phyloP scores from a whole-genome alignment of 202 grass and related monocot genomes.

The Zoysia matrella region DNA sequence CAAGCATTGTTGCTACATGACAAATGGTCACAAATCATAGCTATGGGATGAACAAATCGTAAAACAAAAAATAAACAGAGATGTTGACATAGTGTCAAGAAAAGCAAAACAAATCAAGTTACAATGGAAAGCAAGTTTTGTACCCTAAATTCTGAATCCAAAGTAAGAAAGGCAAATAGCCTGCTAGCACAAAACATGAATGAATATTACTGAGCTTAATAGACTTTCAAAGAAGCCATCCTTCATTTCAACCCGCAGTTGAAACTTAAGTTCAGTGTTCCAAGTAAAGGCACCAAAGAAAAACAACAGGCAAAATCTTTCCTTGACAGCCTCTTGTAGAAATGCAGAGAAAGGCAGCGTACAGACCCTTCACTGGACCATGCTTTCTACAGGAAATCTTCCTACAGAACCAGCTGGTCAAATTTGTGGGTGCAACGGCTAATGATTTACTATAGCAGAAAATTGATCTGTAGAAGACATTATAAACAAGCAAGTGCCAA shows the following conservation, averaged over 20 bases:
- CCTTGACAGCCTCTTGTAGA: too few species aligned
- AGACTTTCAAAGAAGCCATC: constrained; percentile 1
- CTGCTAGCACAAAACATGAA: neutral
- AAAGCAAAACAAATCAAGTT: neutral
- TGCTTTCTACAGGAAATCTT: neutral
- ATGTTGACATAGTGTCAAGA: neutral
- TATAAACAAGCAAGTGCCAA: neutral
- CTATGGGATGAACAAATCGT: neutral
- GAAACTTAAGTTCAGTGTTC: neutral
- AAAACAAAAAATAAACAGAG: constrained; percentile 19
- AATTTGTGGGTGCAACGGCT: neutral
- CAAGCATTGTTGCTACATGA: neutral
- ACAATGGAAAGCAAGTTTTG: neutral
- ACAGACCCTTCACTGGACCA: too few species aligned
- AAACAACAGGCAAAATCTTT: too few species aligned
- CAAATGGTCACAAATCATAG: neutral
- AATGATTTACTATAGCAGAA: neutral
- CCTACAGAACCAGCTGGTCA: neutral
- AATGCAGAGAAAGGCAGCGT: too few species aligned
- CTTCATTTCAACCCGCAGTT: neutral
- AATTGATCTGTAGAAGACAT: neutral
- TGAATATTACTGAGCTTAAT: neutral
- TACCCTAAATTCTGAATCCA: neutral
- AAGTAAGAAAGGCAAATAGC: neutral
- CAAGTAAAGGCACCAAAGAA: neutral